Conservation (phyloP, 306 rosid genomes). For the Pyrus bretschneideri region DNA sequence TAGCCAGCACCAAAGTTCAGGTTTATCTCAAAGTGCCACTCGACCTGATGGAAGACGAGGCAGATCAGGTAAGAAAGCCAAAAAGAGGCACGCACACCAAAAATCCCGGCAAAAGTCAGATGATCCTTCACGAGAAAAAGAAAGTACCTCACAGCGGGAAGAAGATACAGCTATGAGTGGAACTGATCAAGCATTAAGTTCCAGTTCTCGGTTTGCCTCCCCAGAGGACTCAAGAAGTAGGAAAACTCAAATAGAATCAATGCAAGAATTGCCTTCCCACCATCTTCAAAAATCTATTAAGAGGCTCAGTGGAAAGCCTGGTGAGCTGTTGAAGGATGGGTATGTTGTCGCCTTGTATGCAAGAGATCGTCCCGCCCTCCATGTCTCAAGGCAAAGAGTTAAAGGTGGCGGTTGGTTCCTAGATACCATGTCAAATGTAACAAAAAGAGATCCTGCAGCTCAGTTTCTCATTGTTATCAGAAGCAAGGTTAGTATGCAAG, state of each 20-base stretch:
- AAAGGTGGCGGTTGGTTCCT: slow-evolving; percentile 96
- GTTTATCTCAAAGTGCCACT: slow-evolving; percentile 53
- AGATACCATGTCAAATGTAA: slow-evolving; percentile 68
- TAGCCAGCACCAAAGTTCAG: slow-evolving; percentile 58
- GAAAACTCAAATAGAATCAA: slow-evolving; percentile 64
- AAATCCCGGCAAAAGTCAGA: slow-evolving; percentile 66
- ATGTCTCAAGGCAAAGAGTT: slow-evolving; percentile 84
- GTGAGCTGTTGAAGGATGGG: slow-evolving; percentile 79
- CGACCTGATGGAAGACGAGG: slow-evolving; percentile 79
- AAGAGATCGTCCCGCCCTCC: slow-evolving; percentile 59
- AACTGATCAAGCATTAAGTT: slow-evolving; percentile 83
- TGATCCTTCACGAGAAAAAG: slow-evolving; percentile 59
- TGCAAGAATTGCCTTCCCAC: slow-evolving; percentile 56
- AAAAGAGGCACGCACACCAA: slow-evolving; percentile 78
- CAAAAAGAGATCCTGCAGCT: slow-evolving; percentile 95
- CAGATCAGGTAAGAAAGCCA: slow-evolving; percentile 90
- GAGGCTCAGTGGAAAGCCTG: slow-evolving; percentile 61
- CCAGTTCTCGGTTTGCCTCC: slow-evolving; percentile 65
- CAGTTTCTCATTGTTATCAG: slow-evolving; percentile 77
- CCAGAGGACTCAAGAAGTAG: slow-evolving; percentile 77
- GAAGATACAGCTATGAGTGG: slow-evolving; percentile 95
- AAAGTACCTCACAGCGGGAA: slow-evolving; percentile 61
- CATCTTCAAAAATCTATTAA: slow-evolving; percentile 45
- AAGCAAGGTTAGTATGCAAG: slow-evolving; percentile 64
- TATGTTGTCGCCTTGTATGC: slow-evolving; percentile 71